Evolutionary conservation across 257 asterid genomes (phyloP), one percentile per base, ranked within the genome.

Genomic region (Phtheirospermum japonicum): DNA sequence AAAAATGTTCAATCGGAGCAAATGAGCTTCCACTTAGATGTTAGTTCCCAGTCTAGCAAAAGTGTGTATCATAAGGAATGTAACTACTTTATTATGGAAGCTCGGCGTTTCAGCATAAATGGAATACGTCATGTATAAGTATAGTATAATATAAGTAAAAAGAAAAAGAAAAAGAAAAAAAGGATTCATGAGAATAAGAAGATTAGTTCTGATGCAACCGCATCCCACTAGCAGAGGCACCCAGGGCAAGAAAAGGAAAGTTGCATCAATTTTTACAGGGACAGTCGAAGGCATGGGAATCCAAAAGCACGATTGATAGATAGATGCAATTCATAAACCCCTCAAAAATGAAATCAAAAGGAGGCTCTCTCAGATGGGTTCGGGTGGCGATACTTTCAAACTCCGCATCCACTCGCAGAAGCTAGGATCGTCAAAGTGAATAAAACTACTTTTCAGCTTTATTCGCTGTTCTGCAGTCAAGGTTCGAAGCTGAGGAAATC

Each of bases 391-490:
- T 42, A 92, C 89, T 76, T 80, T 92, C 83, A 89, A 59, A 71
- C 69, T 81, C 58, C 99, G 82, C 89, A 86, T 86, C 97, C 99
- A 89, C 77, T 92, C 99, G 16, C 94, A 92, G 78, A 92, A 89
- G 78, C 99, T 89, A 49, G 97, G 99, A 73, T 89, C 96, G 30
- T 86, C 96, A 49, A 92, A 92, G 75, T 86, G 91, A 62, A 92
- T 74, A 72, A 89, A 92, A 74, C 88, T 89, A 57, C 95, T 89
- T 75, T 92, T 89, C 67, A 92, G 86, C 78, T 80, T 89, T 55
- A 78, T 79, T 63, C 96, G 75, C 72, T 92, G 91, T 17, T 89
- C 97, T 53, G 84, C 58, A 39, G 84, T 83, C 87, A 92, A 68
- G 2, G 89, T 83, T 18, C 86, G 79, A 62, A 92, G 96, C 82